A percentile compares a stretch with the other conserved stretches of the same genome.
phyloP scores from a whole-genome alignment of 2,329 filamentous ascomycete species.

The Akanthomyces muscarius region DNA sequence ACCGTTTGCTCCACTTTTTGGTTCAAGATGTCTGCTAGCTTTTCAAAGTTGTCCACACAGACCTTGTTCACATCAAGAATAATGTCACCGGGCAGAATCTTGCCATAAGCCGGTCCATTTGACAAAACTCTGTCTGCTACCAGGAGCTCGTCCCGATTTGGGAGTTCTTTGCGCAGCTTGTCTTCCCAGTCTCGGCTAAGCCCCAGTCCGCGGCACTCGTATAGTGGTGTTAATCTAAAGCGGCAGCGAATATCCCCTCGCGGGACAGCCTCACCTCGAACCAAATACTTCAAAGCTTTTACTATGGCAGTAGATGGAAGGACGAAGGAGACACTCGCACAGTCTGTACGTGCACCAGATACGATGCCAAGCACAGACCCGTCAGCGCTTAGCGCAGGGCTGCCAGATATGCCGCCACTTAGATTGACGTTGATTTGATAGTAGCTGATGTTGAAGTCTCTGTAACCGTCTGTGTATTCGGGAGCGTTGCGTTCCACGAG shows the following conservation, averaged over 20 bases:
- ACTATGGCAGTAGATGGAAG: conserved; percentile 75
- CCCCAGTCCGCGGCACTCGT: conserved; percentile 88
- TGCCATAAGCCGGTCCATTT: neutral
- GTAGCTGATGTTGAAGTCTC: conserved; percentile 94
- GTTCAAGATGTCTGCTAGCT: neutral
- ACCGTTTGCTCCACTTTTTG: neutral
- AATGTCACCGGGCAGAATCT: neutral
- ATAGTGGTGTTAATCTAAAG: conserved; percentile 93
- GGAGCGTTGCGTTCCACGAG: conserved; percentile 92
- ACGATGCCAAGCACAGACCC: conserved; percentile 82
- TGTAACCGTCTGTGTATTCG: conserved; percentile 96
- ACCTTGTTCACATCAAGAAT: neutral
- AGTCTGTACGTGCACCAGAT: neutral
- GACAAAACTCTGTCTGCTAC: neutral
- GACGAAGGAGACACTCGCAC: neutral
- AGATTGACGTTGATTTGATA: conserved; percentile 96
- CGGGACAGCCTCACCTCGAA: conserved; percentile 65
- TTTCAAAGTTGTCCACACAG: neutral
- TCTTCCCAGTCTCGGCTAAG: neutral
- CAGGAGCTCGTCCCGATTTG: neutral
- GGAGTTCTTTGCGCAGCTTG: neutral
- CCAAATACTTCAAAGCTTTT: too few relatives aligned
- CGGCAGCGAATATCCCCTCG: conserved; percentile 97
- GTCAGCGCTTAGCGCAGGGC: conserved; percentile 93
- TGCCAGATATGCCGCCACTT: conserved; percentile 92